Percentiles rank a stretch among this genome's conserved stretches.
These are phyloP conservation scores for Trametes sanguinea DNA, from an alignment of 768 basidiomycete species.

Conservation along the genomic window DNA sequence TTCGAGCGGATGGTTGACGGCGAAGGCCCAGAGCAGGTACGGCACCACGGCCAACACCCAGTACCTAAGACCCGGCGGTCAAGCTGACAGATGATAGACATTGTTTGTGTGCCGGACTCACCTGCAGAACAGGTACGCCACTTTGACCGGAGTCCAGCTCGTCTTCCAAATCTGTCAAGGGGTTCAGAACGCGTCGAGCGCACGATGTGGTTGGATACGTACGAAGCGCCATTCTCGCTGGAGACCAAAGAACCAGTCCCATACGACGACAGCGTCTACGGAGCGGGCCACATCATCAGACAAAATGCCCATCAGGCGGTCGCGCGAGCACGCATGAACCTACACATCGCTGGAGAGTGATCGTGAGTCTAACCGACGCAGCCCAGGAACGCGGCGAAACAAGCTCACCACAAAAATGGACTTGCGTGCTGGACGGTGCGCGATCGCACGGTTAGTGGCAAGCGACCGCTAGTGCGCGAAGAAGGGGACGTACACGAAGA, in stretches of 20 bases:
- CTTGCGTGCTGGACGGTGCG: conserved; percentile 48
- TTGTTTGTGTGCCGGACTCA: conserved; percentile 34
- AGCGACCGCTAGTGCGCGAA: neutral
- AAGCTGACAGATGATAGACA: neutral
- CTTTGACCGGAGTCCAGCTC: conserved; percentile 81
- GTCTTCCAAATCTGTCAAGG: conserved; percentile 74
- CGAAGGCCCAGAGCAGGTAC: conserved; percentile 76
- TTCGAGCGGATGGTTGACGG: conserved; percentile 62
- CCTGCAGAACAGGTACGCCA: conserved; percentile 85
- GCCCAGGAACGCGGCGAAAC: conserved; percentile 12
- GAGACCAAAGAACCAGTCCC: conserved; percentile 84
- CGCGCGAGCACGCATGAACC: conserved; percentile 2
- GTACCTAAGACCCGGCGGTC: conserved; percentile 47
- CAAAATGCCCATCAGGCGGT: neutral
- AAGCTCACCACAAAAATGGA: conserved; percentile 83
- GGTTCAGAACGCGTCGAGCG: conserved; percentile 13
- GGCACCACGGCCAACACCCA: conserved; percentile 84
- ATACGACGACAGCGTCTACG: conserved; percentile 76
- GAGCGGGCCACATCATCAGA: neutral
- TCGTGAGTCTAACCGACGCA: neutral
- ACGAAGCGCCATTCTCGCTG: conserved; percentile 80
- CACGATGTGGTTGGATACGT: conserved; percentile 27
- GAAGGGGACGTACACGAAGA: conserved; percentile 58
- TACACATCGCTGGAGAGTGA: conserved; percentile 46
- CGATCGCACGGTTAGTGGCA: neutral